phyloP scores from a whole-genome alignment of 352 stramenopile species.

The Phytopythium vexans region DNA sequence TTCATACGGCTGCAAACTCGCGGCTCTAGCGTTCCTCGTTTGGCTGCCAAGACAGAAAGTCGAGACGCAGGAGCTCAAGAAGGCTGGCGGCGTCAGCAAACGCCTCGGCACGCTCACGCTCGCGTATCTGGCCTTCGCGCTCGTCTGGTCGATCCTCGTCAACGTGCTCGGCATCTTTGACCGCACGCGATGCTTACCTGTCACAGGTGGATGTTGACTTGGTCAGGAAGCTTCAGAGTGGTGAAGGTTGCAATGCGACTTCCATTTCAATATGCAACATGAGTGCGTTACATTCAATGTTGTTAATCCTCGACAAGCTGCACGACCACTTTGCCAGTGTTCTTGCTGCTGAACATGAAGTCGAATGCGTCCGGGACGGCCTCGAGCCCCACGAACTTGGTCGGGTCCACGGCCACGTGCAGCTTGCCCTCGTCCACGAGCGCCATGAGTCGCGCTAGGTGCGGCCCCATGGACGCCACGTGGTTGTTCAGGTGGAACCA shows the following conservation, averaged over 20 bases:
- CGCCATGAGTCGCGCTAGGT: constrained; percentile 39
- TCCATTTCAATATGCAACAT: too few species aligned
- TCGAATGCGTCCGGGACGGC: constrained; percentile 47
- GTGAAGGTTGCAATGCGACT: too few species aligned
- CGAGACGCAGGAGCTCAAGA: constrained; percentile 23
- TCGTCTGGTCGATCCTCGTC: constrained; percentile 33
- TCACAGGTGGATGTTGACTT: constrained; percentile 30
- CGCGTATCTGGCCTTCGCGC: constrained; percentile 26
- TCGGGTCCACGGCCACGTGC: constrained; percentile 34
- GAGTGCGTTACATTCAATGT: constrained; percentile 6
- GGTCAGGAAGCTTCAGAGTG: too few species aligned
- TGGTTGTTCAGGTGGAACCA: constrained; percentile 38
- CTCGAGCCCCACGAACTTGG: constrained; percentile 43
- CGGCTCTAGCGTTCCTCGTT: constrained; percentile 31
- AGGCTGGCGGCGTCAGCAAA: constrained; percentile 14
- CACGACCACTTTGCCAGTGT: constrained; percentile 74
- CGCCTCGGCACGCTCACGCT: constrained; percentile 24
- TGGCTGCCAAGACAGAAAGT: constrained; percentile 35
- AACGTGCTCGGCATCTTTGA: constrained; percentile 38
- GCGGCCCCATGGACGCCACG: constrained; percentile 23
- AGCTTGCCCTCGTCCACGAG: constrained; percentile 49
- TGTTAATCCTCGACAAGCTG: constrained; percentile 13
- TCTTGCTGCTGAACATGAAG: constrained; percentile 63
- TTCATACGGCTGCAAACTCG: constrained; percentile 29
- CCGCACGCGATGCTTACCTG: constrained; percentile 28